These are phyloP conservation scores for Aureobasidium zeae DNA, from an alignment of 2,329 filamentous ascomycete species.

Conservation along the genomic window DNA sequence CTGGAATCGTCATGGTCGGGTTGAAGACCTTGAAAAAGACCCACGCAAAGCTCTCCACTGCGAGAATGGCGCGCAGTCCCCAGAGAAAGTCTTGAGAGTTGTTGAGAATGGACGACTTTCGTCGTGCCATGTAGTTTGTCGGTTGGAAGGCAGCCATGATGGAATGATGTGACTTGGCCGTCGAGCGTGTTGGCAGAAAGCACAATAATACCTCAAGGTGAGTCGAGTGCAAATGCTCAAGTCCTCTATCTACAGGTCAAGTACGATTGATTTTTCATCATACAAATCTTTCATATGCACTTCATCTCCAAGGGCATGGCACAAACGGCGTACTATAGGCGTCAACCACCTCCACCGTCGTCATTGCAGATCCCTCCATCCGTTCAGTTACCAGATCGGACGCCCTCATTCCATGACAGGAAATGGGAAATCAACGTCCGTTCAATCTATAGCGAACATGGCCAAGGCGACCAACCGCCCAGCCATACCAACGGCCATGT, in stretches of 20 bases:
- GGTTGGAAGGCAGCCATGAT: not conserved
- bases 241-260: not conserved
- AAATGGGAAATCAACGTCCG: not conserved
- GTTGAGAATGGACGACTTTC: conserved; percentile 9
- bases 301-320: not conserved
- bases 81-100: conserved; percentile 29
- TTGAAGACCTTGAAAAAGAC: conserved; percentile 39
- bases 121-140: conserved; percentile 7
- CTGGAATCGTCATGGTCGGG: conserved; percentile 26
- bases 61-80: conserved; percentile 38
- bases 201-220: conserved; percentile 5
- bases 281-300: too few species aligned
- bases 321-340: conserved; percentile 13
- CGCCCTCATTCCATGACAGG: not conserved
- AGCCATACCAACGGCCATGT: conserved; percentile 1
- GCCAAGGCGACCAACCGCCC: conserved; percentile 1
- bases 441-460: not conserved
- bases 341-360: conserved; percentile 1
- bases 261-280: not conserved
- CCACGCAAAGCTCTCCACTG: conserved; percentile 37
- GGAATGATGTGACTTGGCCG: not conserved
- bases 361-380: not conserved
- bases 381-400: not conserved
- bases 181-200: conserved; percentile 3
- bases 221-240: conserved; percentile 4